phyloP scores from a whole-genome alignment of 2,329 filamentous ascomycete species.

The Xylariales sp. region DNA sequence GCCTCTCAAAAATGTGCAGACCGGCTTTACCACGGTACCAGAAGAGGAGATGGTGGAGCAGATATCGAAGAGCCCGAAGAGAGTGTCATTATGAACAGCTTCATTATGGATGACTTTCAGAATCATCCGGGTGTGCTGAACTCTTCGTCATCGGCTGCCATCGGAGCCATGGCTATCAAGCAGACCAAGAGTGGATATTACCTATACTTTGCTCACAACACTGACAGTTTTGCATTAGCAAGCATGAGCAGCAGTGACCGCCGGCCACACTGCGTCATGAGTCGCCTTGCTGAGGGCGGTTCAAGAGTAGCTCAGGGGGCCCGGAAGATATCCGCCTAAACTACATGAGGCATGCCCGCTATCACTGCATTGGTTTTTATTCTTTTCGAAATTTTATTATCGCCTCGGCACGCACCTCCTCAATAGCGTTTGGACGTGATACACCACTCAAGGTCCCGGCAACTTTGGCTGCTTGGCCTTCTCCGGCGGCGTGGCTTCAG shows the following conservation, averaged over 20 bases:
- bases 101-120: conserved; percentile 90
- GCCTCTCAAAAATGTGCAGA: conserved; percentile 84
- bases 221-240: conserved; percentile 79
- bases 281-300: conserved; percentile 56
- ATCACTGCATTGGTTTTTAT: too few species aligned
- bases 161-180: conserved; percentile 88
- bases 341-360: too few species aligned
- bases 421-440: too few species aligned
- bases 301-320: conserved; percentile 49
- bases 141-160: conserved; percentile 79
- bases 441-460: too few species aligned
- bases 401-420: too few species aligned
- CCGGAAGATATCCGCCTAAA: conserved; percentile 37
- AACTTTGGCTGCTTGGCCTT: too few species aligned
- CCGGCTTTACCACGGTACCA: conserved; percentile 70
- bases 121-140: conserved; percentile 78
- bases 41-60: conserved; percentile 53
- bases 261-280: conserved; percentile 82
- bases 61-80: conserved; percentile 71
- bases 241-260: conserved; percentile 80
- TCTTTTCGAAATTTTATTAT: too few species aligned
- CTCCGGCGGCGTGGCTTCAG: too few species aligned
- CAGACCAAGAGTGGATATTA: conserved; percentile 72
- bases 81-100: conserved; percentile 65
- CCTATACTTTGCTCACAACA: conserved; percentile 95